Evolutionary conservation across 169 alveolate genomes (phyloP).

Genomic region (Cryptosporidium bovis): DNA sequence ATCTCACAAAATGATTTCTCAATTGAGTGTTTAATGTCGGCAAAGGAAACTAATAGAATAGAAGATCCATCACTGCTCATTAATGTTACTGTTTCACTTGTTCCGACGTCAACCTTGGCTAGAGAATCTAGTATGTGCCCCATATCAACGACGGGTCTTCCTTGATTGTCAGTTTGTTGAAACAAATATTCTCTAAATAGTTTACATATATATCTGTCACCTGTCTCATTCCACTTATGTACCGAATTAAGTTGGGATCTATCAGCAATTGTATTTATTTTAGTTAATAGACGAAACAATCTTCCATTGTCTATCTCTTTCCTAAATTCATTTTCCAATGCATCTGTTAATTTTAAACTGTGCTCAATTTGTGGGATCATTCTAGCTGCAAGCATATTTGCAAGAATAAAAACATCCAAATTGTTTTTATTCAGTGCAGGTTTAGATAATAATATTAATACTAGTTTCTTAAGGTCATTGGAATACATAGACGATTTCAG

Average conservation of each 20-base stretch:
- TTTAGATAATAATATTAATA: conserved; percentile 52
- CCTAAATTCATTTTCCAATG: conserved; percentile 66
- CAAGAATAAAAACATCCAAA: conserved; percentile 64
- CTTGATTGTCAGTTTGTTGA: conserved; percentile 72
- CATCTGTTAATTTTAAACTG: conserved; percentile 64
- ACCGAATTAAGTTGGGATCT: conserved; percentile 69
- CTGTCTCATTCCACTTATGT: conserved; percentile 73
- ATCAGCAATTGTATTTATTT: conserved; percentile 69
- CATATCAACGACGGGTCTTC: conserved; percentile 71
- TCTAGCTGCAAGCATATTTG: conserved; percentile 73
- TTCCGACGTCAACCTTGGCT: conserved; percentile 71
- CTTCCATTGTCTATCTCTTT: conserved; percentile 73
- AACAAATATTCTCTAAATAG: conserved; percentile 64
- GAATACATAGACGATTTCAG: conserved; percentile 61
- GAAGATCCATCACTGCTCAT: conserved; percentile 74
- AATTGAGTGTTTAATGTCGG: conserved; percentile 57
- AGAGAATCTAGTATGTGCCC: conserved; percentile 69
- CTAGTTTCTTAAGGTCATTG: conserved; percentile 61
- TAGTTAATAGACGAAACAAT: conserved; percentile 50
- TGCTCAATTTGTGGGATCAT: conserved; percentile 75
- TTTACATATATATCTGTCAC: conserved; percentile 65
- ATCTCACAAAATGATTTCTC: conserved; percentile 67
- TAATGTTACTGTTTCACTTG: conserved; percentile 68
- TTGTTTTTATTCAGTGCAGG: conserved; percentile 68
- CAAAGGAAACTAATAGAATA: conserved; percentile 56